A percentile compares a stretch with the other conserved stretches of the same genome.
phyloP scores from a whole-genome alignment of 306 rosid species.

The Trichosanthes cucumerina region DNA sequence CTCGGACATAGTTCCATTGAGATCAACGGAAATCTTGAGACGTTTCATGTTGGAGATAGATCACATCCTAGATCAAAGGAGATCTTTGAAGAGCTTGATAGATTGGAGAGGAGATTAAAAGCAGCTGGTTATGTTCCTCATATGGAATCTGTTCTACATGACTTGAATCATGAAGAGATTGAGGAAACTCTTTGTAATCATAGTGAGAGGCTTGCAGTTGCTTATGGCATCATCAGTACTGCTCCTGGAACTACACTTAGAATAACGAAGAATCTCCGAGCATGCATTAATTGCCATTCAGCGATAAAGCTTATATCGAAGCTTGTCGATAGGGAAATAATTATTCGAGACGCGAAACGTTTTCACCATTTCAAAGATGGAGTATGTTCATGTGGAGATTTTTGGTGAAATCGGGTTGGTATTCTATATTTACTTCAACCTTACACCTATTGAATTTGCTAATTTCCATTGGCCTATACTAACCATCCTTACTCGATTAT shows the following conservation, averaged over 20 bases:
- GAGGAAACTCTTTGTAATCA: conserved; percentile 12
- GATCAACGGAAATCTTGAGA: conserved; percentile 10
- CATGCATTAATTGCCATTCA: conserved; percentile 5
- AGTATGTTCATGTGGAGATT: conserved; percentile 11
- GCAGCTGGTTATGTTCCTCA: conserved; percentile 7
- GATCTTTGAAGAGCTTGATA: conserved; percentile 10
- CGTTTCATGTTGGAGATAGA: conserved; percentile 1
- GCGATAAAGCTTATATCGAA: conserved; percentile 11
- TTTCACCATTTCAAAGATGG: conserved; percentile 13
- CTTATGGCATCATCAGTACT: conserved; percentile 12
- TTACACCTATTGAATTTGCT: background rate
- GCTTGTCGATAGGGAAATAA: conserved; percentile 9
- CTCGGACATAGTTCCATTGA: conserved; percentile 15
- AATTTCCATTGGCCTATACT: background rate
- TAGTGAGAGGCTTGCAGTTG: conserved; percentile 14
- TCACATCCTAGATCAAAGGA: conserved; percentile 10
- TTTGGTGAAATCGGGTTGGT: conserved; percentile 10
- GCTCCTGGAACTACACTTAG: conserved; percentile 10
- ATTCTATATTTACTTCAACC: background rate
- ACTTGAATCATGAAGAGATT: conserved; percentile 9
- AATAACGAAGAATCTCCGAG: conserved; percentile 10
- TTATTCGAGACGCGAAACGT: conserved; percentile 11
- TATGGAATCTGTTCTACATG: conserved; percentile 9
- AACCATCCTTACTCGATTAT: background rate
- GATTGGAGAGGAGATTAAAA: conserved; percentile 8